Evolutionary conservation across 306 rosid genomes (phyloP), one percentile per base, ranked within the genome.

Genomic region (barrel medic (Medicago truncatula)): DNA sequence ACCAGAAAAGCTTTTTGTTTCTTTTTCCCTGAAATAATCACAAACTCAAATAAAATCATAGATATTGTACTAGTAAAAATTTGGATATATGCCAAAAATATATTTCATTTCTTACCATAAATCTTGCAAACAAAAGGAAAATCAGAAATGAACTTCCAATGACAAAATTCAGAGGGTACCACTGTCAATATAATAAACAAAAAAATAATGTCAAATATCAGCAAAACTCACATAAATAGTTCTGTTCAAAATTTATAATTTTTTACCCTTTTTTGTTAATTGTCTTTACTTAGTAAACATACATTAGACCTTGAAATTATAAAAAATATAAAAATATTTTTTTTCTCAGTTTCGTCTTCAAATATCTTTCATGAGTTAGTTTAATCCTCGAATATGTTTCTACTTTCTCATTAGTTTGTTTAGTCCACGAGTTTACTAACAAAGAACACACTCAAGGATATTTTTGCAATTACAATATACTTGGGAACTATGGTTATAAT

Each of bases 1-100:
- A 73, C 97, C 97, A 94, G 81, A 90, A 94, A 16, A 90, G 86
- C 69, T 89, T 94, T 65, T 75, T 94, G 83, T 92, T 88, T 75
- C 87, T 78, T 68, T 89, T 90, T 0, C 98, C 97, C 98, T 94
- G 91, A 78, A 75, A 56, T 66, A 2, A 13, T 59, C 52, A 81
- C 13, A 67, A 3, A 43, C 71, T 25, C 72, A 80, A 72, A 66
- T 52, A 15, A 76, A 60, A 60, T 17, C 64, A 69, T 50, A 38
- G 10, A 20, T 56, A 41, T 17, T 71, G 5, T 61, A 44, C 11
- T 20, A 54, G 60, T 59, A 67, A 53, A 62, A 56, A 65, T 14
- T 15, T 56, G 23, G 61, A 20, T 34, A 34, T 34, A 34, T 25
- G 16, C 17, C 6, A 21, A 11, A 69, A 63, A 49, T 59, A 49